These are phyloP conservation scores for Podaxis mareebaensis DNA, from an alignment of 768 basidiomycete genomes.

Conservation along the genomic window DNA sequence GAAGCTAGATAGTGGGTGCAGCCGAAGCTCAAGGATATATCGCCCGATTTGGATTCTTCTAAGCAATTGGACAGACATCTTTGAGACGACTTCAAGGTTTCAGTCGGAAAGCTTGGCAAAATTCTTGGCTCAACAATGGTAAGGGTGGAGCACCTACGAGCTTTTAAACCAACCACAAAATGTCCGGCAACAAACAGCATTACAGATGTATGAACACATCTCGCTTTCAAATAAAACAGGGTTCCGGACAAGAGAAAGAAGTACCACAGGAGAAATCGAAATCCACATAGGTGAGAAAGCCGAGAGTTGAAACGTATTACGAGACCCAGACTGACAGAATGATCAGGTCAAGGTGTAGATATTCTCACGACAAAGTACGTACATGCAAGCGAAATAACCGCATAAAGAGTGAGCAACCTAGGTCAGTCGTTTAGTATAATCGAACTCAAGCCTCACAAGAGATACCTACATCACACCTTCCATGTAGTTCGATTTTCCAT, in stretches of 20 bases:
- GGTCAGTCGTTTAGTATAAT: conserved; percentile 38
- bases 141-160: no score
- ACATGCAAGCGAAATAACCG: conserved; percentile 83
- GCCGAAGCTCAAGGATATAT: no score
- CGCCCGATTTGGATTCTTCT: no score
- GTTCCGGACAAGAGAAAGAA: not conserved
- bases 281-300: not conserved
- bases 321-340: conserved; percentile 30
- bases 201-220: no score
- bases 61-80: no score
- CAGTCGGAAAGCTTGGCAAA: no score
- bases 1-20: no score
- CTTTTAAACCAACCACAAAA: no score
- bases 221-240: no score
- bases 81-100: no score
- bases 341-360: not conserved
- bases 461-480: conserved; percentile 74
- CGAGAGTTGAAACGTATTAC: conserved; percentile 15
- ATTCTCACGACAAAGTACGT: conserved; percentile 27
- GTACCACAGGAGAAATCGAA: not conserved
- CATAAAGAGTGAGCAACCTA: conserved; percentile 65
- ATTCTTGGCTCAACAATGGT: no score
- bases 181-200: no score
- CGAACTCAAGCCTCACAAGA: conserved; percentile 26
- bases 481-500: conserved; percentile 90